Conservation (phyloP, 2,329 filamentous ascomycete species). For the Fusarium lateritium region DNA sequence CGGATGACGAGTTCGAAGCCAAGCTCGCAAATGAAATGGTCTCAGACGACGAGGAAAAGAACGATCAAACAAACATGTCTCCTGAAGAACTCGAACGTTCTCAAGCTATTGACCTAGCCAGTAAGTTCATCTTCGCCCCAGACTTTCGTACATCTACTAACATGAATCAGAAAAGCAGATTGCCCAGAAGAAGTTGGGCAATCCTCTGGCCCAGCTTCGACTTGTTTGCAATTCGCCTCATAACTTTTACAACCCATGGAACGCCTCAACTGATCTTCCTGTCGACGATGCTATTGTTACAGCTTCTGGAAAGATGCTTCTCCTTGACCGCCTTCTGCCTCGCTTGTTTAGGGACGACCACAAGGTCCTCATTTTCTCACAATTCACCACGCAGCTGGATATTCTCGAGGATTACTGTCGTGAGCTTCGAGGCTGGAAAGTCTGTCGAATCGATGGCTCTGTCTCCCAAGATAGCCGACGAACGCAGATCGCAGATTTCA, state of each 20-base stretch:
- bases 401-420: conserved; percentile 88
- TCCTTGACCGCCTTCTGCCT: conserved; percentile 88
- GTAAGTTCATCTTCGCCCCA: conserved; percentile 60
- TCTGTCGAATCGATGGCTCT: conserved; percentile 91
- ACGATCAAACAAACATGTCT: conserved; percentile 52
- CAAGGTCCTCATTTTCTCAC: conserved; percentile 96
- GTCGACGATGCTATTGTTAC: conserved; percentile 88
- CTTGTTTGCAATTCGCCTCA: conserved; percentile 94
- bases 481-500: conserved; percentile 81
- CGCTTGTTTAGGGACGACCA: conserved; percentile 80
- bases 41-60: conserved; percentile 57
- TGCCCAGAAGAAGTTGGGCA: conserved; percentile 91
- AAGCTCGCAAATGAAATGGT: conserved; percentile 77
- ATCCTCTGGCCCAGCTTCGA: conserved; percentile 91
- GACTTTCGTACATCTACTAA: conserved; percentile 45
- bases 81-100: conserved; percentile 75
- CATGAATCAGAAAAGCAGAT: conserved; percentile 79
- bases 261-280: conserved; percentile 67
- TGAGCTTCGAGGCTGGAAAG: conserved; percentile 82
- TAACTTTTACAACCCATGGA: conserved; percentile 96
- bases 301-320: conserved; percentile 93
- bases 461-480: conserved; percentile 82
- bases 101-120: conserved; percentile 82
- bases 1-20: conserved; percentile 87
- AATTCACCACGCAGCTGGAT: conserved; percentile 95